Base-by-base conservation (phyloP, 2,329 filamentous ascomycete species). In the Simplicillium sp. region DNA sequence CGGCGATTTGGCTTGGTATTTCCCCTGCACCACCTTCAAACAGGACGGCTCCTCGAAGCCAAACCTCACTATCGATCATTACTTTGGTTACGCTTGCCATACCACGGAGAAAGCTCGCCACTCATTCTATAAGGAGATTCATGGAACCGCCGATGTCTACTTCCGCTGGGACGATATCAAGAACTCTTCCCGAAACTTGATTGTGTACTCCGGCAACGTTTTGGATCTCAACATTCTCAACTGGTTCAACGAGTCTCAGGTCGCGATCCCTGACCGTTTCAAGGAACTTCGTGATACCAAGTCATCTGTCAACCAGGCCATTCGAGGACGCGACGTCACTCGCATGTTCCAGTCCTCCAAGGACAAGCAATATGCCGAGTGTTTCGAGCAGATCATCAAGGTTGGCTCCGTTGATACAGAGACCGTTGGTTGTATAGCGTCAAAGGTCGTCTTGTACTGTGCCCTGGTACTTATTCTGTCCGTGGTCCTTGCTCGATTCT, bases 391-490 rank as follows among this genome's bases (percentile, higher is more conserved):
- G 54, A 94, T 94, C 48, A 87, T 95, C 73, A 94, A 90, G 61
- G 92, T 98, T 39, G 92, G 92, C 44, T 89, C 84, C 11, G 84
- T 98, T 45, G 94, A 98, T 55, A 97, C 92, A 0, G 89, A 94
- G 53, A 94, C 87, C 7, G 85, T 98, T 37, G 92, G 92, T 13
- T 98, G 92, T 66, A 98, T 98, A 59, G 92, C 92, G 2, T 95
- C 90, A 48, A 85, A 95, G 65, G 89, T 98, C 18, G 92, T 98
- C 3, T 80, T 98, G 34, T 98, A 98, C 57, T 82, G 94, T 39
- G 94, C 90, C 4, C 70, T 98, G 48, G 80, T 84, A 40, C 86
- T 98, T 61, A 98, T 98, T 64, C 66, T 98, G 44, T 80, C 87
- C 4, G 87, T 98, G 39, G 94, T 98, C 5, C 57, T 76, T 13